Evolutionary conservation across 176 grass and related monocot genomes (phyloP), one percentile per base, ranked within the genome.

Genomic region (Zoysia pacifica): DNA sequence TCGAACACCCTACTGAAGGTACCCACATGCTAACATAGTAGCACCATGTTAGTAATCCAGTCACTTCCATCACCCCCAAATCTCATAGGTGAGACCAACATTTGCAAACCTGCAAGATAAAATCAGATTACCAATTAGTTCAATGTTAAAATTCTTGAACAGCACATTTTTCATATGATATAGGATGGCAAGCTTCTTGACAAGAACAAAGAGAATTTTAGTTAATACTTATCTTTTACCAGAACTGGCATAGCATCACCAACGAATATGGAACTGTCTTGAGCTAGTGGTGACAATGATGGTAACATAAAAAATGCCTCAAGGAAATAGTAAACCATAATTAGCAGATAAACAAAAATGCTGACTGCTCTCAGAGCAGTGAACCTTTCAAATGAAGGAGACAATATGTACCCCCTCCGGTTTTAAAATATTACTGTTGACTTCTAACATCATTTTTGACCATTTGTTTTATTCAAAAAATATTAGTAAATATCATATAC

Each of bases 121-220:
- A 48, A 67, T 20, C 58, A 65, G 65, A 55, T 41, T 35, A 18
- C 43, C 47, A 9, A 42, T 74, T 61, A 79, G 54, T 52, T 56
- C 47, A 36, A 14, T 13, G 8, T 40, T 59, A 58, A 56, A 11
- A 64, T 44, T 76, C n/a, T 61, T 19, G n/a, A 67, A 44, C 5
- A 81, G 10, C 7, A 15, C 15, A 45, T 38, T 7, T 39, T 62
- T n/a, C 39, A 11, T 6, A 62, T 68, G 20, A 75, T 37, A 48
- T 37, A 47, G 6, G 64, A 62, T 48, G 53, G 4, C 6, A 75
- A 42, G 18, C 69, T 60, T 69, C 16, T 73, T 63, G 42, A 61
- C 19, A 81, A 58, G 52, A 80, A 80, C 12, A n/a, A 77, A 70
- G 7, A 74, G 59, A n/a, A 18, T 5, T 28, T 28, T 41, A 71